These are phyloP conservation scores for Euphrasia arctica DNA, from an alignment of 305 asterid genomes.

Conservation along the genomic window DNA sequence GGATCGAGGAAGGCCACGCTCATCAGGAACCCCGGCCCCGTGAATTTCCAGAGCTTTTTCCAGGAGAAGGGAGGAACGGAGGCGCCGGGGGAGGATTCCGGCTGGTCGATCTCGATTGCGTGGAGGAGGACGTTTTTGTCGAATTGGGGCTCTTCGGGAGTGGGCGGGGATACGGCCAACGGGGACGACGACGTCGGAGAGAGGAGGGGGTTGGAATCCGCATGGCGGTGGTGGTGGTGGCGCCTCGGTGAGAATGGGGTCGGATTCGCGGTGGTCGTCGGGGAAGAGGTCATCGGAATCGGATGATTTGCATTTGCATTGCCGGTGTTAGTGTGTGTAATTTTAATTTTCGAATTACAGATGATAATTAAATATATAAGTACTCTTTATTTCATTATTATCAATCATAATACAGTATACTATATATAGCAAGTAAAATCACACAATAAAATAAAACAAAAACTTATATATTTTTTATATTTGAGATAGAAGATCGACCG, in stretches of 20 bases:
- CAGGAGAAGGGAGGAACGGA: slow-evolving; percentile 6
- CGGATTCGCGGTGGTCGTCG: not conserved
- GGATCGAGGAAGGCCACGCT: slow-evolving; percentile 15
- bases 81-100: slow-evolving; percentile 7
- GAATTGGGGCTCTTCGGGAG: not conserved
- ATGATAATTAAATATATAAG: too few species aligned
- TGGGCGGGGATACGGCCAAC: not conserved
- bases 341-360: too few species aligned
- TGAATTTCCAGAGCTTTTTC: slow-evolving; percentile 15
- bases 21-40: slow-evolving; percentile 10
- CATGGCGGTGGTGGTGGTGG: slow-evolving; percentile 14
- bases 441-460: too few species aligned
- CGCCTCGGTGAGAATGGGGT: not conserved
- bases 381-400: too few species aligned
- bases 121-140: slow-evolving; percentile 11
- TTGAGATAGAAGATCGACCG: slow-evolving; percentile 30
- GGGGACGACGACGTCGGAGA: not conserved
- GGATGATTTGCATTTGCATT: not conserved
- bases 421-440: too few species aligned
- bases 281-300: slow-evolving; percentile 3
- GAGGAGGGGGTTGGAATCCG: slow-evolving; percentile 1
- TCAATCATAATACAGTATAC: too few species aligned
- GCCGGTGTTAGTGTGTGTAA: too few species aligned
- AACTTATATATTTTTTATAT: not conserved
- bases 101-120: slow-evolving; percentile 11